phyloP scores from a whole-genome alignment of 352 stramenopile species.

The Globisporangium acanthophoron region DNA sequence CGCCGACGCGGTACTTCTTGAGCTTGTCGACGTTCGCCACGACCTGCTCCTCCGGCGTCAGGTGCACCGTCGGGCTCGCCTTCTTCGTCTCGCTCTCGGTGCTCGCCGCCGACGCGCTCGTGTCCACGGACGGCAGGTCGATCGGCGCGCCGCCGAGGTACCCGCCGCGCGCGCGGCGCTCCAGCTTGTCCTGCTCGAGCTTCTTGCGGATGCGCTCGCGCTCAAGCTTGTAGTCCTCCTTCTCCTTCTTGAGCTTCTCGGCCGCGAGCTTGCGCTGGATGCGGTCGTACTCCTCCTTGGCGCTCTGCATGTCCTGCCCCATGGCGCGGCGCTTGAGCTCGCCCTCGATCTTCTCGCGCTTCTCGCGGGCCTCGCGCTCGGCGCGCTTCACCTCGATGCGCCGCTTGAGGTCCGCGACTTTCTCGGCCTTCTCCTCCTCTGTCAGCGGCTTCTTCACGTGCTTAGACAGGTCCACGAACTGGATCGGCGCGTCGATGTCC shows the following conservation, averaged over 20 bases:
- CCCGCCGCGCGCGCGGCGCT: conserved; percentile 77
- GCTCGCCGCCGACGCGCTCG: conserved; percentile 1
- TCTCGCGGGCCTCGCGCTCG: conserved; percentile 78
- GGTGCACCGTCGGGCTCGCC: conserved; percentile 19
- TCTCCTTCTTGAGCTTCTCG: conserved; percentile 87
- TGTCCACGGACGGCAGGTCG: conserved; percentile 37
- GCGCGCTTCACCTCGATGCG: conserved; percentile 69
- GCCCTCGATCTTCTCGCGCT: conserved; percentile 56
- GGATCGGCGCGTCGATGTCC: conserved; percentile 88
- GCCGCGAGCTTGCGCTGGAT: conserved; percentile 73
- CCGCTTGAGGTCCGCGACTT: conserved; percentile 79
- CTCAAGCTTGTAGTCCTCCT: conserved; percentile 84
- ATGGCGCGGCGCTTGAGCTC: conserved; percentile 73
- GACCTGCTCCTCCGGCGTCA: conserved; percentile 67
- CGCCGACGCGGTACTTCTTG: conserved; percentile 82
- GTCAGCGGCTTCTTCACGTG: conserved; percentile 52
- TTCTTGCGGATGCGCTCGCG: conserved; percentile 85
- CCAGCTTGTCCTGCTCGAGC: conserved; percentile 90
- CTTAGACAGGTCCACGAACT: conserved; percentile 72
- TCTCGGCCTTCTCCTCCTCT: conserved; percentile 83
- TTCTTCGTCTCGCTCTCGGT: conserved; percentile 26
- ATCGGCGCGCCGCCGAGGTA: conserved; percentile 69
- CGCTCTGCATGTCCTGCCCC: conserved; percentile 70
- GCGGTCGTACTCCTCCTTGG: conserved; percentile 78
- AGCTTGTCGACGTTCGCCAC: conserved; percentile 71